phyloP scores from a whole-genome alignment of 306 rosid species.

The Senna tora region DNA sequence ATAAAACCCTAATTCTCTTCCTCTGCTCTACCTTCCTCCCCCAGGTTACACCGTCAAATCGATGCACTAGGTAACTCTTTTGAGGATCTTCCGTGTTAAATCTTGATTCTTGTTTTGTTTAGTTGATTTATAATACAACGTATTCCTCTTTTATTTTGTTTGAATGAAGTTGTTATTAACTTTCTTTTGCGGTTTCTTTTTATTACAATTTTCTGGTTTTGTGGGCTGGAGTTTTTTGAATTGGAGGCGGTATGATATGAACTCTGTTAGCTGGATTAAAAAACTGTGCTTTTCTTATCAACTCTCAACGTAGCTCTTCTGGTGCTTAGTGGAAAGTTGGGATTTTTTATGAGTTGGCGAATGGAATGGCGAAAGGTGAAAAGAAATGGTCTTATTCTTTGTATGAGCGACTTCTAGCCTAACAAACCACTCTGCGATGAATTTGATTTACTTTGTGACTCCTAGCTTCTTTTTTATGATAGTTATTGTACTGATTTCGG shows the following conservation, averaged over 20 bases:
- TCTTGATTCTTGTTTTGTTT: not conserved
- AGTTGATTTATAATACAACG: not conserved
- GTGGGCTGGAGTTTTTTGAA: not conserved
- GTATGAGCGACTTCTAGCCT: not conserved
- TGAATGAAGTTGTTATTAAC: not conserved
- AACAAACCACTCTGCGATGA: not conserved
- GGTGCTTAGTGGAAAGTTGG: not conserved
- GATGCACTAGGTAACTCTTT: constrained; percentile 11
- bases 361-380: not conserved
- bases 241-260: not conserved
- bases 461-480: not conserved
- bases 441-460: not conserved
- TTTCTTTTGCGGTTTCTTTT: not conserved
- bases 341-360: not conserved
- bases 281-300: constrained; percentile 3
- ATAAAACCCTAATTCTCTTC: not conserved
- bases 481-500: not conserved
- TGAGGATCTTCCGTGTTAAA: not conserved
- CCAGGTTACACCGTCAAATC: not conserved
- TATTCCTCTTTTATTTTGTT: not conserved
- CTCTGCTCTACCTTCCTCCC: not conserved
- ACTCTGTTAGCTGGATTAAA: not conserved
- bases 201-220: constrained; percentile 1
- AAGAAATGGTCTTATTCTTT: not conserved
- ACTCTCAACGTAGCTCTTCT: not conserved